Evolutionary conservation across 2,329 filamentous ascomycete species (phyloP).

Genomic region (Aspergillus caelatus): DNA sequence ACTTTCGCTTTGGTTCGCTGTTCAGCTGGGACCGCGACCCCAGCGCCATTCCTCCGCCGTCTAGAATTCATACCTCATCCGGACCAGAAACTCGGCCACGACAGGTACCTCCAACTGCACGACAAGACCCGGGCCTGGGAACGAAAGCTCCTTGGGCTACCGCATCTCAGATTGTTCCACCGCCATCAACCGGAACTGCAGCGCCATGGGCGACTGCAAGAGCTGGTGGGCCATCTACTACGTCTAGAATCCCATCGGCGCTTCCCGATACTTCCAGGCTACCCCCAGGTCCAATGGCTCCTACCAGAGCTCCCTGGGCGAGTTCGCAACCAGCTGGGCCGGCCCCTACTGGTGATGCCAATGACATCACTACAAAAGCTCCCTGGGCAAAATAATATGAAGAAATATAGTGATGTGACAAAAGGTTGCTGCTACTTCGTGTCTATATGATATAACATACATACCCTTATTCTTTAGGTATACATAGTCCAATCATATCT

Average conservation of each 20-base stretch:
- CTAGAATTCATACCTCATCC: conserved; percentile 58
- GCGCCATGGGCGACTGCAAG: conserved; percentile 33
- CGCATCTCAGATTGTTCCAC: conserved; percentile 20
- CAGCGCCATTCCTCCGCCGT: conserved; percentile 53
- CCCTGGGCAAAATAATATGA: conserved; percentile 39
- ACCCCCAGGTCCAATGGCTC: conserved; percentile 32
- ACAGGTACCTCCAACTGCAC: conserved; percentile 17
- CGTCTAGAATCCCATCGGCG: conserved; percentile 14
- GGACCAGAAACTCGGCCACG: conserved; percentile 28
- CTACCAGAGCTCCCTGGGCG: conserved; percentile 39
- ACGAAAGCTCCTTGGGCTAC: conserved; percentile 42
- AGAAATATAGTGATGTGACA: neutral
- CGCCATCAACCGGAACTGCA: conserved; percentile 26
- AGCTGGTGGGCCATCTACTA: conserved; percentile 14
- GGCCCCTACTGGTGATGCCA: conserved; percentile 18
- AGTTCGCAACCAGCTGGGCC: conserved; percentile 20
- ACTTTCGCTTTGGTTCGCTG: conserved; percentile 82
- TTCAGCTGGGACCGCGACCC: conserved; percentile 76
- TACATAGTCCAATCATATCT: neutral
- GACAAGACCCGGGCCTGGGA: conserved; percentile 24
- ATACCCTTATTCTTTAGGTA: conserved; percentile 3
- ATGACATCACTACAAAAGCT: conserved; percentile 37
- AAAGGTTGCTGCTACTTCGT: neutral
- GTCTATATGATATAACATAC: conserved; percentile 6
- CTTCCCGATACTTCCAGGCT: conserved; percentile 34